phyloP scores from a whole-genome alignment of 805 yeast genomes.

The Barnettozyma siamensis region DNA sequence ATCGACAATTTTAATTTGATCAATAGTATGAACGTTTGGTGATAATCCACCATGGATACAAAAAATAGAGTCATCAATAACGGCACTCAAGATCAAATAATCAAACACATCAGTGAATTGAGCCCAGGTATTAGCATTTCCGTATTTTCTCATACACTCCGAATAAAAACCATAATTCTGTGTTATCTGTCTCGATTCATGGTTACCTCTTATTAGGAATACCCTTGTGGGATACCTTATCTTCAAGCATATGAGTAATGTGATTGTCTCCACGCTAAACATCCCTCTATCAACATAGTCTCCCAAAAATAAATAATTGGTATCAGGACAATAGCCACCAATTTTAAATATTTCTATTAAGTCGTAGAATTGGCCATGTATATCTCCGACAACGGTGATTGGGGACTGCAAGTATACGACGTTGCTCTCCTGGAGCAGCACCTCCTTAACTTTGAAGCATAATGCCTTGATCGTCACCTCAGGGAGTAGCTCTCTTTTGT shows the following conservation, averaged over 20 bases:
- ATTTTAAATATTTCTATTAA: conserved; percentile 86
- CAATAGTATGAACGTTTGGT: conserved; percentile 90
- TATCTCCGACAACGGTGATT: conserved; percentile 94
- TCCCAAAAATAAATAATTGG: conserved; percentile 88
- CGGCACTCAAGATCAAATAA: conserved; percentile 80
- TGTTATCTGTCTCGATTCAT: conserved; percentile 93
- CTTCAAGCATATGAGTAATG: conserved; percentile 74
- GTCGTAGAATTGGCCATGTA: conserved; percentile 96
- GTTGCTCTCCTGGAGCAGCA: conserved; percentile 74
- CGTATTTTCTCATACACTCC: conserved; percentile 88
- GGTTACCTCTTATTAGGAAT: conserved; percentile 85
- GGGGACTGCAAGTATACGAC: conserved; percentile 82
- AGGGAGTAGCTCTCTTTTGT: conserved; percentile 60
- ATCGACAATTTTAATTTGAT: conserved; percentile 86
- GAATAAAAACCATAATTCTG: conserved; percentile 96
- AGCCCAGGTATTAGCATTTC: conserved; percentile 75
- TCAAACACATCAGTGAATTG: conserved; percentile 91
- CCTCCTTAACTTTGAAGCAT: conserved; percentile 78
- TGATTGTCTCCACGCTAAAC: conserved; percentile 89
- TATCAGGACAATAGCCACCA: conserved; percentile 90
- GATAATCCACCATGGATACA: conserved; percentile 97
- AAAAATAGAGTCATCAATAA: conserved; percentile 83
- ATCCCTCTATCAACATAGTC: conserved; percentile 96
- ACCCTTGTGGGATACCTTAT: conserved; percentile 84
- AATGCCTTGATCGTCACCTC: conserved; percentile 65